These are phyloP conservation scores for Multifurca ochricompacta DNA, from an alignment of 768 basidiomycete genomes.

Conservation along the genomic window DNA sequence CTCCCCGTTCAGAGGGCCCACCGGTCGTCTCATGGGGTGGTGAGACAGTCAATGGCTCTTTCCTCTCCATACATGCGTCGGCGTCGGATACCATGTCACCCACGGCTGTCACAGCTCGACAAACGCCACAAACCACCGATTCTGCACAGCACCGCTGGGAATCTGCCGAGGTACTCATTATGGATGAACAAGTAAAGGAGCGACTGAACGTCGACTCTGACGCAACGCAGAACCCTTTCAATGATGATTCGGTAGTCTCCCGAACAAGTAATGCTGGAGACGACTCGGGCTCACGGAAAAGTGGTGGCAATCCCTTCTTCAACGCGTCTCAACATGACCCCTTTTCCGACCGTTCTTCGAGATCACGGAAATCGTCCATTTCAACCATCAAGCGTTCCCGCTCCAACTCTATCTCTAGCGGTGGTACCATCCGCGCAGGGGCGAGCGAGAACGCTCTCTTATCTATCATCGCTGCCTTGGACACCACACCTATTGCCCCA, in stretches of 20 bases:
- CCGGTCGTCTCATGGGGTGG: conserved; percentile 14
- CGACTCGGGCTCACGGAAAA: not conserved
- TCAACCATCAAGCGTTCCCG: conserved; percentile 12
- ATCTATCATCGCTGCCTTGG: conserved; percentile 19
- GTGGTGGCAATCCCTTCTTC: conserved; percentile 18
- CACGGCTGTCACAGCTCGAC: conserved; percentile 8
- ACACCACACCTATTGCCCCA: not conserved
- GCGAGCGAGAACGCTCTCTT: conserved; percentile 9
- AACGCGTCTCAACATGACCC: conserved; percentile 16
- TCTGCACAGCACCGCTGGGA: conserved; percentile 19
- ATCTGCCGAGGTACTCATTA: conserved; percentile 20
- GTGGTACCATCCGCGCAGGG: not conserved
- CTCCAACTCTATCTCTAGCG: conserved; percentile 7
- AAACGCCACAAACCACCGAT: conserved; percentile 16
- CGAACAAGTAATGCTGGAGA: not conserved
- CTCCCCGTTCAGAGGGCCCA: not conserved
- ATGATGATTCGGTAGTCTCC: conserved; percentile 2
- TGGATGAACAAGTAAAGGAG: not conserved
- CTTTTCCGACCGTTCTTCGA: conserved; percentile 14
- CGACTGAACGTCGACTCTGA: not conserved
- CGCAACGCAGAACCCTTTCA: conserved; percentile 8
- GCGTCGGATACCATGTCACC: conserved; percentile 15
- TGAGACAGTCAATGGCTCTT: conserved; percentile 2
- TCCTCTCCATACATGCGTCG: conserved; percentile 10
- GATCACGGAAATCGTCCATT: conserved; percentile 15